phyloP scores from a whole-genome alignment of 371 early-diverging fungal species.

The Capillidium rhysosporum region DNA sequence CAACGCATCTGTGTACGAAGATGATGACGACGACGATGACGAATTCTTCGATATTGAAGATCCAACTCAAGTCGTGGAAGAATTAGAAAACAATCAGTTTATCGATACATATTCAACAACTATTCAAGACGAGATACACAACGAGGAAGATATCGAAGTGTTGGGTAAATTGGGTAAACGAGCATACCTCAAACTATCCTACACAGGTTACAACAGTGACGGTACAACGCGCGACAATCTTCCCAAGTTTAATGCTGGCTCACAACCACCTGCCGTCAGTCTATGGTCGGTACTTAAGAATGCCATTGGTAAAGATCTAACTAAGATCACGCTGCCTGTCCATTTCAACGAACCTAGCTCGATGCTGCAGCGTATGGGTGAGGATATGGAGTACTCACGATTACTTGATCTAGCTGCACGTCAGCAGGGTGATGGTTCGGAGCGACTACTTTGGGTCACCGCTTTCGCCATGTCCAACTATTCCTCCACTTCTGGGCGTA shows the following conservation, averaged over 20 bases:
- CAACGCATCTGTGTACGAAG: background rate
- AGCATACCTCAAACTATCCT: slow-evolving; percentile 8
- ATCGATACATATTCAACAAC: slow-evolving; percentile 21
- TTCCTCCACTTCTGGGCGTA: slow-evolving; percentile 48
- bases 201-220: slow-evolving; percentile 16
- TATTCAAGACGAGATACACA: slow-evolving; percentile 28
- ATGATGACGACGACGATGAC: slow-evolving; percentile 17
- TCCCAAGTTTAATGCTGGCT: slow-evolving; percentile 24
- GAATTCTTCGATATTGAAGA: slow-evolving; percentile 40
- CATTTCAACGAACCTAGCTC: slow-evolving; percentile 73
- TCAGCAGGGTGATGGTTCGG: slow-evolving; percentile 26
- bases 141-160: slow-evolving; percentile 15
- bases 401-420: slow-evolving; percentile 45
- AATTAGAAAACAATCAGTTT: slow-evolving; percentile 15
- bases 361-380: slow-evolving; percentile 63
- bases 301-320: slow-evolving; percentile 68
- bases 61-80: background rate
- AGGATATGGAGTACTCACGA: slow-evolving; percentile 63
- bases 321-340: slow-evolving; percentile 66
- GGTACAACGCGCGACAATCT: slow-evolving; percentile 14
- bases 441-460: slow-evolving; percentile 50
- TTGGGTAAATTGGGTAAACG: slow-evolving; percentile 10
- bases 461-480: slow-evolving; percentile 75
- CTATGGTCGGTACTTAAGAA: slow-evolving; percentile 57
- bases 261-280: slow-evolving; percentile 21